Base-by-base conservation (phyloP, 768 basidiomycete genomes). In the Lactarius pseudohatsudake region DNA sequence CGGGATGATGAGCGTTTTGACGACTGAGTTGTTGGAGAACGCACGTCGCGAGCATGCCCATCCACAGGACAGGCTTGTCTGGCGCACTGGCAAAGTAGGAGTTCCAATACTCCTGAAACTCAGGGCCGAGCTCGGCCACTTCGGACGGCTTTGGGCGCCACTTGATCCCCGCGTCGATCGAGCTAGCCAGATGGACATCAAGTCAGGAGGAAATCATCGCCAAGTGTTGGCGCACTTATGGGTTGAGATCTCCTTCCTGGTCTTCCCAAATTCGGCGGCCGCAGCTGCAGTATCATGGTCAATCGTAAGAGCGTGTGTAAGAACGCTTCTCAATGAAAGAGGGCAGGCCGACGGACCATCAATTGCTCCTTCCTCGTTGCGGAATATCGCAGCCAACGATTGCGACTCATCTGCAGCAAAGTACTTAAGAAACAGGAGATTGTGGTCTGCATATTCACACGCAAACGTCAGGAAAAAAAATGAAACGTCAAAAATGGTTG, bases 41-140 rank as follows among this genome's bases (percentile, higher is more conserved):
- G 57, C 71, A 87, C 84, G 77, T 79, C 4, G 34, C 34, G 81
- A 74, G 26, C 81, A 78, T 66, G 0, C 79, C 80, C 15, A 85
- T 71, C 54, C 80, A 76, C 65, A 82, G 70, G 3, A 85, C 81
- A 11, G 86, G 80, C 70, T 87, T 88, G 71, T 88, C 88, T 0
- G 82, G 81, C 2, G 77, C 79, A 32, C 77, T 74, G 30, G 74
- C 80, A 50, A 84, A 88, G 72, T 81, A 84, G 15, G 75, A 72
- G 8, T 80, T 74, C 87, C 86, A 87, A 50, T 79, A 75, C 28
- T 76, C 57, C 32, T 77, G 72, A 70, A 88, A 88, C 6, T 72
- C 78, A 9, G 82, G 78, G 0, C 80, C 79, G 41, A 88, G 74
- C n/a, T 77, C 77, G 57, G 80, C 76, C 28, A 86, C 76, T 50